Base-by-base conservation (phyloP, 768 basidiomycete genomes). In the Termitomyces titanicus region DNA sequence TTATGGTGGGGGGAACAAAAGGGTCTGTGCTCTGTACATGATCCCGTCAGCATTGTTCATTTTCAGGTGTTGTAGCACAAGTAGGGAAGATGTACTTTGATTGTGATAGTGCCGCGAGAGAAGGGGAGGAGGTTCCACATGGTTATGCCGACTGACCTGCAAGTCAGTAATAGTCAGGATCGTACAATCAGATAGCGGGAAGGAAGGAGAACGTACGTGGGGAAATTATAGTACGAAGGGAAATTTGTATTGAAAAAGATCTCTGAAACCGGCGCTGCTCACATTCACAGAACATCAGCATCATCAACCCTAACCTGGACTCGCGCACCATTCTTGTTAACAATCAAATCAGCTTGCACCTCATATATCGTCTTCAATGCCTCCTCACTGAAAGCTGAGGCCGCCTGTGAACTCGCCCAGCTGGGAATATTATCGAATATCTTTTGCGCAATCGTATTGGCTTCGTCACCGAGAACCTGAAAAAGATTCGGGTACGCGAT, bases 111-210 rank as follows among this genome's bases (percentile, higher is more conserved):
- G 7, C 82, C 82, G 24, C 81, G 67, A 64, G 77, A 77, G 68
- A 82, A 83, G 1, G 81, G 81, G 4, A 84, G 71, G 17, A 84
- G 71, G 51, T 74, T 74, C 81, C 82, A 84, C 67, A 76, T 72
- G 53, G 73, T 69, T 47, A 83, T 74, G 2, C 81, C 81, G 15
- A 82, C 55, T 9, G 66, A 72, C 47, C 77, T 79, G 51, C 20
- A 53, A 2, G 8, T 9, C 17, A 17, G 9, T 18, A 18, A 2
- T 17, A 38, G 6, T 18, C 33, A 54, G 33, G 20, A 48, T 25
- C 5, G 27, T 25, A 34, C 29, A 17, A 54, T 51, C 7, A 18
- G 10, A 35, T 12, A 12, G 48, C 12, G 31, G 22, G 13, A 33
- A 18, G 42, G 20, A 4, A 42, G 25, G 20, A 40, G 20, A 11